Evolutionary conservation across 2,329 filamentous ascomycete genomes (phyloP).

Genomic region (Epichloe gansuensis): DNA sequence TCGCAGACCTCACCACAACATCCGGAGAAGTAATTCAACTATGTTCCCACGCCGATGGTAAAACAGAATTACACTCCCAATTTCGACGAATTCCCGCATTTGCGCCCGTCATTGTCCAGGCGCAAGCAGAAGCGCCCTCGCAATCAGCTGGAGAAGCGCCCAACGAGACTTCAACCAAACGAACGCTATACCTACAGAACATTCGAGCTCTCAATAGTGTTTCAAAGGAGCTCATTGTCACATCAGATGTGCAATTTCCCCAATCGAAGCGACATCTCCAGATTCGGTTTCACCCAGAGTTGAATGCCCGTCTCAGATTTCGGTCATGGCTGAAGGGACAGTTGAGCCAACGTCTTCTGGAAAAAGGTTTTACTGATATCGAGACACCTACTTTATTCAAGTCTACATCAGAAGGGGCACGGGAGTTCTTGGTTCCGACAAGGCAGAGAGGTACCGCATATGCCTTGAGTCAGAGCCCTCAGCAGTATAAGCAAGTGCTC

Average conservation of each 20-base stretch:
- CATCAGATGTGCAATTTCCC: constrained; percentile 59
- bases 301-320: constrained; percentile 57
- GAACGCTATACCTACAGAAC: constrained; percentile 53
- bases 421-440: constrained; percentile 89
- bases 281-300: constrained; percentile 56
- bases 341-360: constrained; percentile 39
- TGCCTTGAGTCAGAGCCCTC: constrained; percentile 87
- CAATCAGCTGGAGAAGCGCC: constrained; percentile 11
- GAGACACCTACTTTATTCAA: constrained; percentile 96
- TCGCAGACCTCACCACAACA: constrained; percentile 42
- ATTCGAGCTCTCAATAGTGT: constrained; percentile 23
- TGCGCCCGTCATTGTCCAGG: constrained; percentile 39
- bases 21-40: constrained; percentile 31
- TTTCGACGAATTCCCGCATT: constrained; percentile 35
- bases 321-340: constrained; percentile 47
- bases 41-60: constrained; percentile 26
- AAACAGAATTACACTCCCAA: constrained; percentile 23
- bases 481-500: constrained; percentile 96
- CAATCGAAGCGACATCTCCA: constrained; percentile 71
- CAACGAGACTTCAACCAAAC: constrained; percentile 21
- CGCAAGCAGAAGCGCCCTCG: constrained; percentile 18
- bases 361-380: constrained; percentile 57
- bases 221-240: constrained; percentile 58
- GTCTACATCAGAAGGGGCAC: constrained; percentile 87
- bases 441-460: constrained; percentile 65